Conservation (phyloP, 1,284 basidiomycete genomes). For the Fereydounia khargensis region DNA sequence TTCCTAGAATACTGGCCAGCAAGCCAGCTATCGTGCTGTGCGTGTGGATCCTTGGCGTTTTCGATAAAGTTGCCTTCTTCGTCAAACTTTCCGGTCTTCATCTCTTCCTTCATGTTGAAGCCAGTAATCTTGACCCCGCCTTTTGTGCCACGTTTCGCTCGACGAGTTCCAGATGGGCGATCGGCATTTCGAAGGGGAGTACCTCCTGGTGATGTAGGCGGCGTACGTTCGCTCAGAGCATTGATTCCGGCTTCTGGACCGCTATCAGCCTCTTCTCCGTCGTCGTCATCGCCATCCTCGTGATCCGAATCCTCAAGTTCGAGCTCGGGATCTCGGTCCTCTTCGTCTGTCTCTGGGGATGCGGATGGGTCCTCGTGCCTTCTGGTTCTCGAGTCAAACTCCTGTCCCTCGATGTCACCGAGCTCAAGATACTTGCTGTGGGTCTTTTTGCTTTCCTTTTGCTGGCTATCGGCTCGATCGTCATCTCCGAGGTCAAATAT, state of each 20-base stretch:
- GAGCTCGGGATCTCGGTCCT: constrained; percentile 47
- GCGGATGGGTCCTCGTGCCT: too few relatives aligned
- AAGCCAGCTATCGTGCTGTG: constrained; percentile 92
- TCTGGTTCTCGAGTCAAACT: constrained; percentile 43
- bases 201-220: constrained; percentile 31
- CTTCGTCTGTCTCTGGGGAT: constrained; percentile 33
- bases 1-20: constrained; percentile 75
- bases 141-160: constrained; percentile 7
- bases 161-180: not conserved
- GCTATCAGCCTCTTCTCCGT: constrained; percentile 10
- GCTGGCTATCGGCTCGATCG: constrained; percentile 1
- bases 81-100: constrained; percentile 94
- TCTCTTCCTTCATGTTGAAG: constrained; percentile 99
- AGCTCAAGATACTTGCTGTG: constrained; percentile 60
- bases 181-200: constrained; percentile 4
- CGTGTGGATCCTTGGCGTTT: constrained; percentile 78
- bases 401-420: constrained; percentile 72
- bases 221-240: constrained; percentile 36
- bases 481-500: constrained; percentile 71
- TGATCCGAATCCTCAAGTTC: constrained; percentile 32
- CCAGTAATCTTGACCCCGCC: constrained; percentile 91
- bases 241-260: too few relatives aligned
- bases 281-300: constrained; percentile 9
- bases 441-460: constrained; percentile 8
- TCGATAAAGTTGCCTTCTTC: constrained; percentile 83